phyloP scores from a whole-genome alignment of 768 basidiomycete species.

The Leccinum pellstonianum region DNA sequence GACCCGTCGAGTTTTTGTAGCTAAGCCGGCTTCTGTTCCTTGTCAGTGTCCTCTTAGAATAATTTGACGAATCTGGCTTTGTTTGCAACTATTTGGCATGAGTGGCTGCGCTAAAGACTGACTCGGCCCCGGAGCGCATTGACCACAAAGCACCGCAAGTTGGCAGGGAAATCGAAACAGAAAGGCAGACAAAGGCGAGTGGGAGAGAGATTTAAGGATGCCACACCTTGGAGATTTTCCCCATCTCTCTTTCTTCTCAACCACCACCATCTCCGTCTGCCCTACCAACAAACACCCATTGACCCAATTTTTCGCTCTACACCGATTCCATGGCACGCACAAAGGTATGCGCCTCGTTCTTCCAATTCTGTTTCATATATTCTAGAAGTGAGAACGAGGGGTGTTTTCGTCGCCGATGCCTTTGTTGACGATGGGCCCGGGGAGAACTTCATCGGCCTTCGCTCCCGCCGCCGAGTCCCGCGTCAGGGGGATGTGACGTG shows the following conservation, averaged over 20 bases:
- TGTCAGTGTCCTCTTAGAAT: background rate
- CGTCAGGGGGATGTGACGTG: conserved; percentile 13
- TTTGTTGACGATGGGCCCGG: background rate
- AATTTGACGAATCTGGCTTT: background rate
- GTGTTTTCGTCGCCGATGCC: conserved; percentile 8
- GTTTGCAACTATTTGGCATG: conserved; percentile 17
- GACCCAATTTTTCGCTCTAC: background rate
- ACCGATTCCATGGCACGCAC: conserved; percentile 63
- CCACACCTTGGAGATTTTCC: conserved; percentile 1
- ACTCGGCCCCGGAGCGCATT: conserved; percentile 12
- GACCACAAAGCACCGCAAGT: conserved; percentile 30
- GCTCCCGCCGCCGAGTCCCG: background rate
- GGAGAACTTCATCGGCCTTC: background rate
- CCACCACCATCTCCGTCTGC: conserved; percentile 19
- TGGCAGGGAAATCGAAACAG: conserved; percentile 18
- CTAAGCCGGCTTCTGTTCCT: background rate
- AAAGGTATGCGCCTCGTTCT: conserved; percentile 36
- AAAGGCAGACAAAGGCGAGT: conserved; percentile 1
- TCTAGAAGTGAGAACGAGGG: background rate
- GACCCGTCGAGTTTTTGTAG: background rate
- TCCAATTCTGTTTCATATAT: background rate
- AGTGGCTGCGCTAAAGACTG: background rate
- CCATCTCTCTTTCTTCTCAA: conserved; percentile 15
- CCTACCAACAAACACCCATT: background rate
- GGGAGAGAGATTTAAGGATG: conserved; percentile 17